These are phyloP conservation scores for Alternaria longipes DNA, from an alignment of 2,329 filamentous ascomycete genomes.

Conservation along the genomic window DNA sequence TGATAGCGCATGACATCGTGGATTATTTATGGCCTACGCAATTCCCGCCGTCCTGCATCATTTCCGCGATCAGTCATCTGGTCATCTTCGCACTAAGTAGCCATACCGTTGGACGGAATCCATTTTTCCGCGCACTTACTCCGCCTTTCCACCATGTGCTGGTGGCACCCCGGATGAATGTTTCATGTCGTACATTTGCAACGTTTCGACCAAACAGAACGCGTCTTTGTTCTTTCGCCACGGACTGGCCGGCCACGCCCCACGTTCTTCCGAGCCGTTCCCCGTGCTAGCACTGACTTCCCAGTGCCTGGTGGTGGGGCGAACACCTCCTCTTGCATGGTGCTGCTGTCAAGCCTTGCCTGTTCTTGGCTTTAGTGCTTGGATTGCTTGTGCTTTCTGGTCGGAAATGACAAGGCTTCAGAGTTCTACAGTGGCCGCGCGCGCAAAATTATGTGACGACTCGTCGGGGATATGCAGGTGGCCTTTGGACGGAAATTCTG, in stretches of 20 bases:
- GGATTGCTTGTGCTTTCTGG: slow-evolving; percentile 21
- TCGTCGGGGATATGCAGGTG: slow-evolving; percentile 11
- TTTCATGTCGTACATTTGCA: not conserved
- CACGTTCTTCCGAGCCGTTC: slow-evolving; percentile 2
- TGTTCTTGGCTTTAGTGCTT: slow-evolving; percentile 34
- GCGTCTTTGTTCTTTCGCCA: not conserved
- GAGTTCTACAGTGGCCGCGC: not conserved
- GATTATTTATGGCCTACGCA: not conserved
- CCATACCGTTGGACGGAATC: slow-evolving; percentile 4
- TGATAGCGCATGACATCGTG: not conserved
- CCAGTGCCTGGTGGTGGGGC: not conserved
- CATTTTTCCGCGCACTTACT: not conserved
- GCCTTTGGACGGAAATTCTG: not conserved
- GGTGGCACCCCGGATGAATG: slow-evolving; percentile 1
- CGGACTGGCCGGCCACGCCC: not conserved
- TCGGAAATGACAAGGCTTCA: slow-evolving; percentile 4
- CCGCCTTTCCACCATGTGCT: not conserved
- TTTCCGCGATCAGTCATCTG: not conserved
- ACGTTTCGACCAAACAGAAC: slow-evolving; percentile 5
- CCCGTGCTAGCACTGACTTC: not conserved
- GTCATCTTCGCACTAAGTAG: not conserved
- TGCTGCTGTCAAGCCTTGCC: slow-evolving; percentile 17
- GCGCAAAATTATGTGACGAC: slow-evolving; percentile 4
- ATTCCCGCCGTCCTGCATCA: not conserved
- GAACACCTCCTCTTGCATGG: not conserved